These are phyloP conservation scores for Bolboschoenus planiculmis DNA, from an alignment of 176 grass and related monocot species.

Conservation along the genomic window DNA sequence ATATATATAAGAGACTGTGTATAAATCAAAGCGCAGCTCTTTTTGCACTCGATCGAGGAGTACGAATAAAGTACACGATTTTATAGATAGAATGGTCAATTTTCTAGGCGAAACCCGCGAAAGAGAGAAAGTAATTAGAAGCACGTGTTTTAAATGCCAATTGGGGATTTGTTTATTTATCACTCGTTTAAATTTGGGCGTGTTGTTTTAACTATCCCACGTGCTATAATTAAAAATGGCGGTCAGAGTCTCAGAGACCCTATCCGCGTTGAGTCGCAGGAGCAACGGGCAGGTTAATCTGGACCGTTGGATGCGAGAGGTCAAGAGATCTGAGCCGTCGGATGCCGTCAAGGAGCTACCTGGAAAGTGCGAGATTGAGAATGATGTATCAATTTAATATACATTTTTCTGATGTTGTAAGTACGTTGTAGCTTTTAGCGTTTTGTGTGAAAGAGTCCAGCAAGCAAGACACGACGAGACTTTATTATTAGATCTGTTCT, in stretches of 20 bases:
- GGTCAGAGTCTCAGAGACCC: neutral
- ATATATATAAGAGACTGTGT: neutral
- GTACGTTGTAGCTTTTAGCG: too few species aligned
- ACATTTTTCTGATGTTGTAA: too few species aligned
- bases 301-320: neutral
- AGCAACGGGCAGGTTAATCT: neutral
- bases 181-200: neutral
- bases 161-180: neutral
- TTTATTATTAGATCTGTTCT: neutral
- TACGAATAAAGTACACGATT: neutral
- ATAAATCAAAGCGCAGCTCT: neutral
- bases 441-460: neutral
- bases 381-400: too few species aligned
- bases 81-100: constrained; percentile 34
- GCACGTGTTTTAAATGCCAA: constrained; percentile 10
- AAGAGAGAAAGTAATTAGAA: neutral
- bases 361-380: too few species aligned
- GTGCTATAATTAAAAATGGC: neutral
- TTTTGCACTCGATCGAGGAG: neutral
- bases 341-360: neutral
- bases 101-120: neutral
- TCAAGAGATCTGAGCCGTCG: neutral
- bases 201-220: neutral
- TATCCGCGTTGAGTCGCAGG: neutral
- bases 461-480: neutral